These are phyloP conservation scores for Suillus luteus DNA, from an alignment of 768 basidiomycete genomes.

Conservation along the genomic window DNA sequence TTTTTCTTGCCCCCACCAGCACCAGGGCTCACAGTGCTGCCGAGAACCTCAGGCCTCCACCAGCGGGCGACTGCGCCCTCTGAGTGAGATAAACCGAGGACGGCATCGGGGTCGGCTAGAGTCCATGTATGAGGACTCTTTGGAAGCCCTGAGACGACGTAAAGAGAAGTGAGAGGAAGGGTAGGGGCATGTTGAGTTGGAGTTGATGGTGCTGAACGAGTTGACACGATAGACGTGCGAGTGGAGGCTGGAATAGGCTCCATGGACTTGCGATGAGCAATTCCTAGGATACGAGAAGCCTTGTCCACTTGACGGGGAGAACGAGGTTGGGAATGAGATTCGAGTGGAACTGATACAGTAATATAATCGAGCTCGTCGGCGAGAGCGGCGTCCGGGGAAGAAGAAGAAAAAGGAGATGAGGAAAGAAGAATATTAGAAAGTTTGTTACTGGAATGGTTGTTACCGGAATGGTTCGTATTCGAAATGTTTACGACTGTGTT, in stretches of 20 bases:
- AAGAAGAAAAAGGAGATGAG: constrained; percentile 53
- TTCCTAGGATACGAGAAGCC: constrained; percentile 76
- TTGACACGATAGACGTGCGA: constrained; percentile 78
- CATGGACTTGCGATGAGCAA: constrained; percentile 76
- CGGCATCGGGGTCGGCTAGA: constrained; percentile 80
- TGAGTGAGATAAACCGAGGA: constrained; percentile 77
- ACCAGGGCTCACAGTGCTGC: constrained; percentile 83
- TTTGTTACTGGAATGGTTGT: constrained; percentile 17
- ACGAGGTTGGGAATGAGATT: constrained; percentile 35
- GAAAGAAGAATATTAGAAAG: constrained; percentile 38
- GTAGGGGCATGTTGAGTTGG: constrained; percentile 67
- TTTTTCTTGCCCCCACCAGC: constrained; percentile 80
- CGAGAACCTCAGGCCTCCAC: constrained; percentile 92
- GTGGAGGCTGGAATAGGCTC: constrained; percentile 81
- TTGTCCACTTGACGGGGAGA: constrained; percentile 58
- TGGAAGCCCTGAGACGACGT: constrained; percentile 86
- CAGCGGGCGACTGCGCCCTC: constrained; percentile 86
- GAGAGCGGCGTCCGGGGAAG: constrained; percentile 39
- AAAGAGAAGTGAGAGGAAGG: constrained; percentile 78
- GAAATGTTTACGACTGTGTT: constrained; percentile 20
- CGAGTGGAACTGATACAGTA: constrained; percentile 41
- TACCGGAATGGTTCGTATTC: constrained; percentile 14
- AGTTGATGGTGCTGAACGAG: constrained; percentile 46
- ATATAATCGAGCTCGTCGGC: constrained; percentile 79
- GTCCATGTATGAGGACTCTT: constrained; percentile 92